A percentile compares a stretch with the other conserved stretches of the same genome.
These are phyloP conservation scores for Tetrapisispora taiwanensis DNA, from an alignment of 805 yeast species.

Conservation along the genomic window DNA sequence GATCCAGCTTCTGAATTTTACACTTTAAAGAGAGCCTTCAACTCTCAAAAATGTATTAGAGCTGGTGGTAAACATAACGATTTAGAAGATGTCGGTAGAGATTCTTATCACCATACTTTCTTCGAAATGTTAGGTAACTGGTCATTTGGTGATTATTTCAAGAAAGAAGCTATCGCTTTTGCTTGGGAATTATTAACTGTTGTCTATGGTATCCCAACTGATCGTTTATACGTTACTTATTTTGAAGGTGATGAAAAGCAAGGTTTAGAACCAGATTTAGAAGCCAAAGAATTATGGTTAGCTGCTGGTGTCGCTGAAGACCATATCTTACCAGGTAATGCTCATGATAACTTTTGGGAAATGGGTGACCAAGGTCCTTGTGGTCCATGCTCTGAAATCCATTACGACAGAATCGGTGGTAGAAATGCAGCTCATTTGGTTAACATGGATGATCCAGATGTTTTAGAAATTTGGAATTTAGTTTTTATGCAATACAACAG, in stretches of 20 bases:
- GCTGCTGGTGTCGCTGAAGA: constrained; percentile 82
- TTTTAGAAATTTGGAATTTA: constrained; percentile 93
- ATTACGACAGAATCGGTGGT: constrained; percentile 96
- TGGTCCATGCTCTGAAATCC: constrained; percentile 98
- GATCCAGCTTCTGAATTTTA: constrained; percentile 89
- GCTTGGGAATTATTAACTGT: constrained; percentile 88
- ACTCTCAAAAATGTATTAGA: constrained; percentile 96
- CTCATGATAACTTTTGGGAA: constrained; percentile 96
- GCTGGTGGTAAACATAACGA: constrained; percentile 99
- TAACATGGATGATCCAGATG: constrained; percentile 96
- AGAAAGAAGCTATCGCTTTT: constrained; percentile 78
- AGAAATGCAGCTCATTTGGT: constrained; percentile 88
- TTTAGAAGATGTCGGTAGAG: constrained; percentile 96
- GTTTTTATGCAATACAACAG: constrained; percentile 96
- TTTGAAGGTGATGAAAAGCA: constrained; percentile 83
- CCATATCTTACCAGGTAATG: constrained; percentile 87
- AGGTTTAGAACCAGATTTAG: constrained; percentile 87
- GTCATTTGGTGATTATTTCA: constrained; percentile 99
- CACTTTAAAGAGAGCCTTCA: constrained; percentile 75
- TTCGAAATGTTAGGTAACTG: constrained; percentile 99
- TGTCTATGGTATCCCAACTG: constrained; percentile 69
- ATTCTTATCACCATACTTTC: constrained; percentile 96
- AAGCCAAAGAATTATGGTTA: constrained; percentile 82
- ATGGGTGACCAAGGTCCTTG: constrained; percentile 99
- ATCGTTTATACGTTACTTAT: constrained; percentile 87